These are phyloP conservation scores for Hippophae rhamnoides DNA, from an alignment of 306 rosid genomes.

Conservation along the genomic window DNA sequence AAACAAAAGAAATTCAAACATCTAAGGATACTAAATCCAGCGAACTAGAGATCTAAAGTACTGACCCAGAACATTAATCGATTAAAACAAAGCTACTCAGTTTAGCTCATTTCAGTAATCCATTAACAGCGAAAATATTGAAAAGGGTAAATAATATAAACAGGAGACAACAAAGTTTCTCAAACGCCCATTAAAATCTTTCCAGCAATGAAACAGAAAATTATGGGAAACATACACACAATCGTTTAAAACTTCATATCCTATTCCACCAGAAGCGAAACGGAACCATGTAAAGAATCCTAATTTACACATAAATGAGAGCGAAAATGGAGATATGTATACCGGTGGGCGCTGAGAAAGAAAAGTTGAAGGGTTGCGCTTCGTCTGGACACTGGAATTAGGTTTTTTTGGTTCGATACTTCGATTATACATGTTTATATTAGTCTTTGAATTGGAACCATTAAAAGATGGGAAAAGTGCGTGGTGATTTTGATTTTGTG, in stretches of 20 bases:
- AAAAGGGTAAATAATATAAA: neutral
- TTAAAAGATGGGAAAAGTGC: too few relatives aligned
- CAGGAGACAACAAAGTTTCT: neutral
- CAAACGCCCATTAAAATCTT: neutral
- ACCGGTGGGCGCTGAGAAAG: conserved; percentile 2
- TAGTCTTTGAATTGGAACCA: too few relatives aligned
- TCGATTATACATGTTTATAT: too few relatives aligned
- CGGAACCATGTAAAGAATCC: neutral
- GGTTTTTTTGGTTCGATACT: too few relatives aligned
- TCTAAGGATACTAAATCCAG: too few relatives aligned
- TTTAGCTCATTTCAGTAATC: too few relatives aligned
- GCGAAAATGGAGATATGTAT: neutral
- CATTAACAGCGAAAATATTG: neutral
- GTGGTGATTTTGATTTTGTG: too few relatives aligned
- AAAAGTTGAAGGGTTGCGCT: conserved; percentile 7
- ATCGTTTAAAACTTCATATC: neutral
- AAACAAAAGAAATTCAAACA: too few relatives aligned
- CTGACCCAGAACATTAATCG: too few relatives aligned
- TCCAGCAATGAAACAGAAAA: conserved; percentile 1
- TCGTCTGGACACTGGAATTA: neutral
- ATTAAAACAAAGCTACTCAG: too few relatives aligned
- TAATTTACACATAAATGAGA: neutral
- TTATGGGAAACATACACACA: neutral
- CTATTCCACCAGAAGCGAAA: neutral
- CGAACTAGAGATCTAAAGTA: too few relatives aligned